Evolutionary conservation across 139 green algal genomes (phyloP).

Genomic region (Asterochloris erici): DNA sequence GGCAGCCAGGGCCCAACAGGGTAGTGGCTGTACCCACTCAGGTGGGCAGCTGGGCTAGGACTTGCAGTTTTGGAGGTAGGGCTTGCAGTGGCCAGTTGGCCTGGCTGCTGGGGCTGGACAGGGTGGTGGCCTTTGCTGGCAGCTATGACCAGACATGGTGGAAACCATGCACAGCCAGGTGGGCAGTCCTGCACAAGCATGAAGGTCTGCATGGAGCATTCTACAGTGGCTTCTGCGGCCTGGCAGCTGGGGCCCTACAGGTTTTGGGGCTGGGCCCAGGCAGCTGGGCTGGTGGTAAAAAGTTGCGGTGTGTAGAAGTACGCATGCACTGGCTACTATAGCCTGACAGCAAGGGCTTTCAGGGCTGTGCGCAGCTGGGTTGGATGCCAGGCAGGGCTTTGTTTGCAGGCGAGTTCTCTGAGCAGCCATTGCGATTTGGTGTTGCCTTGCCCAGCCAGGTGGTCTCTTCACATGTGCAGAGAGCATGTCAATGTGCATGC

Average conservation of each 20-base stretch:
- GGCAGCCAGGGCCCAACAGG: conserved; percentile 88
- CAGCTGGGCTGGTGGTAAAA: too few species aligned
- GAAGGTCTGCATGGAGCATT: too few species aligned
- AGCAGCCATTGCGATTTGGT: too few species aligned
- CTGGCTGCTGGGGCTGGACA: neutral
- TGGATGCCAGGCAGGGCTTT: neutral
- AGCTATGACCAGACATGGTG: neutral
- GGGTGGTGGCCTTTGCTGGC: neutral
- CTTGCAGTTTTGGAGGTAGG: neutral
- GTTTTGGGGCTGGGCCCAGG: too few species aligned
- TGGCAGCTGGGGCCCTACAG: too few species aligned
- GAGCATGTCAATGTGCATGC: neutral
- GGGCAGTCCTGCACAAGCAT: too few species aligned
- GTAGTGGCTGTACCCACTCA: conserved; percentile 73
- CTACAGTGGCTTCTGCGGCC: too few species aligned
- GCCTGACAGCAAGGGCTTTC: too few species aligned
- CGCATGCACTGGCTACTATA: too few species aligned
- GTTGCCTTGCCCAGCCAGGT: too few species aligned
- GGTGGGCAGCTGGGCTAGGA: conserved; percentile 29
- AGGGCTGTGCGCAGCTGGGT: neutral
- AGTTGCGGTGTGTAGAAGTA: too few species aligned
- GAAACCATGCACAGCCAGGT: too few species aligned
- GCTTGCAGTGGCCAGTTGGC: neutral
- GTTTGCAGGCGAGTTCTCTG: neutral
- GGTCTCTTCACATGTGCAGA: neutral